phyloP scores from a whole-genome alignment of 2,329 filamentous ascomycete genomes.

The Calonectria honghensis region DNA sequence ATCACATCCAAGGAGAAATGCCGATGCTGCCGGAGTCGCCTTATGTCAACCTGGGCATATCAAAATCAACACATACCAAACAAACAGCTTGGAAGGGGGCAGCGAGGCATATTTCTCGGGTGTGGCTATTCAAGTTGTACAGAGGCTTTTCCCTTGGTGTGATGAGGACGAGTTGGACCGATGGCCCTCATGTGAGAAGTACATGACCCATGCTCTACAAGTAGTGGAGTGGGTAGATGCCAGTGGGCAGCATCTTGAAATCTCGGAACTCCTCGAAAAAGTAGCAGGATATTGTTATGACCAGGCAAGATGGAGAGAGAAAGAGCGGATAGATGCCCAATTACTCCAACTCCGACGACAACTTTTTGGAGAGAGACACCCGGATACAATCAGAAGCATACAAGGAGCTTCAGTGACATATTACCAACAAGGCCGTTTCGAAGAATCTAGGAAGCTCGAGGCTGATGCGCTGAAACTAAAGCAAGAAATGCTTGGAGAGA shows the following conservation, averaged over 20 bases:
- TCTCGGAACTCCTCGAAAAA: conserved; percentile 40
- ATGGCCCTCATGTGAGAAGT: conserved; percentile 49
- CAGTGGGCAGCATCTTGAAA: conserved; percentile 38
- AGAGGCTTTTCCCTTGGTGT: conserved; percentile 46
- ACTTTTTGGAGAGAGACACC: conserved; percentile 36
- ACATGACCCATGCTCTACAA: conserved; percentile 55
- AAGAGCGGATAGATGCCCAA: not conserved
- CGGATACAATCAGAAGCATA: conserved; percentile 29
- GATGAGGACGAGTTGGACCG: not conserved
- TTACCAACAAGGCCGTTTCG: not conserved
- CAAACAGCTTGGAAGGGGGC: not conserved
- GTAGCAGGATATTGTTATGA: conserved; percentile 51
- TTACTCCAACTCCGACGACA: not conserved
- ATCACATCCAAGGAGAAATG: not conserved
- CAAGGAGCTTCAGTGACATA: conserved; percentile 18
- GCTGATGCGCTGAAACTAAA: not conserved
- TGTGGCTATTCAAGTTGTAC: conserved; percentile 49
- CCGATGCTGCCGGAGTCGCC: not conserved
- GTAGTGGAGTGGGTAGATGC: conserved; percentile 51
- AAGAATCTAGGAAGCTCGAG: not conserved
- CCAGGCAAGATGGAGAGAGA: conserved; percentile 40
- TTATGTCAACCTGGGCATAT: not conserved
- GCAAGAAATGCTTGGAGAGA: not conserved
- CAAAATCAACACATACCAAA: not conserved
- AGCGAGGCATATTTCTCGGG: conserved; percentile 46